These are phyloP conservation scores for Nicotiana otophora DNA, from an alignment of 257 asterid genomes.

Conservation along the genomic window DNA sequence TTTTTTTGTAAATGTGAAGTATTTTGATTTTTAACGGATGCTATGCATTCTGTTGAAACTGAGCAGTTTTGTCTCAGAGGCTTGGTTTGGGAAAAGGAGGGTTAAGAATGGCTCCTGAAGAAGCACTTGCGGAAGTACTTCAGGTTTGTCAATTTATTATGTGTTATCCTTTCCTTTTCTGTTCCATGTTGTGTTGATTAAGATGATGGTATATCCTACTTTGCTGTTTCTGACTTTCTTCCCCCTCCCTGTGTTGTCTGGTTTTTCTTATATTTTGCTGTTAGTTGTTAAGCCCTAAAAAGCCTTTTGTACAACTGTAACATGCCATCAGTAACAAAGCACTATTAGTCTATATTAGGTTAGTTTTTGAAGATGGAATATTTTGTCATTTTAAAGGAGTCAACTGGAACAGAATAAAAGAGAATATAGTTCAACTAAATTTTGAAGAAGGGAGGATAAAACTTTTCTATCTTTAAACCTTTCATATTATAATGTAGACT, in stretches of 20 bases:
- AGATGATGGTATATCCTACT: not conserved
- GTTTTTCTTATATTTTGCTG: not conserved
- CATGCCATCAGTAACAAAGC: not conserved
- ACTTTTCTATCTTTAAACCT: not conserved
- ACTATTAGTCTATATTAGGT: not conserved
- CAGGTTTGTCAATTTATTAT: constrained; percentile 37
- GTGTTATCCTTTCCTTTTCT: not conserved
- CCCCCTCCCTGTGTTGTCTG: constrained; percentile 13
- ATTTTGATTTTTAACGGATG: constrained; percentile 13
- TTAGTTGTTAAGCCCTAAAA: not conserved
- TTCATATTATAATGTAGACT: not conserved
- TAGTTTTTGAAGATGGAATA: not conserved
- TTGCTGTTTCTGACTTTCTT: not conserved
- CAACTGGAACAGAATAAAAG: constrained; percentile 3
- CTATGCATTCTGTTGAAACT: constrained; percentile 22
- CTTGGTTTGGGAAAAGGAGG: constrained; percentile 99
- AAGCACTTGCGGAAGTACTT: constrained; percentile 74
- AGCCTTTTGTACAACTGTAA: not conserved
- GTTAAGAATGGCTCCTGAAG: constrained; percentile 90
- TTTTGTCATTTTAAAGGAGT: not conserved
- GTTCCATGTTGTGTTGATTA: not conserved
- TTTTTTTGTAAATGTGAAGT: not conserved
- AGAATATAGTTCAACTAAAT: not conserved
- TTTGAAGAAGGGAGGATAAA: not conserved
- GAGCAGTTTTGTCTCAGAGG: constrained; percentile 88